Percentiles rank a stretch among this genome's conserved stretches.
phyloP scores from a whole-genome alignment of 108 stramenopile genomes.

The Fragilaria crotonensis region DNA sequence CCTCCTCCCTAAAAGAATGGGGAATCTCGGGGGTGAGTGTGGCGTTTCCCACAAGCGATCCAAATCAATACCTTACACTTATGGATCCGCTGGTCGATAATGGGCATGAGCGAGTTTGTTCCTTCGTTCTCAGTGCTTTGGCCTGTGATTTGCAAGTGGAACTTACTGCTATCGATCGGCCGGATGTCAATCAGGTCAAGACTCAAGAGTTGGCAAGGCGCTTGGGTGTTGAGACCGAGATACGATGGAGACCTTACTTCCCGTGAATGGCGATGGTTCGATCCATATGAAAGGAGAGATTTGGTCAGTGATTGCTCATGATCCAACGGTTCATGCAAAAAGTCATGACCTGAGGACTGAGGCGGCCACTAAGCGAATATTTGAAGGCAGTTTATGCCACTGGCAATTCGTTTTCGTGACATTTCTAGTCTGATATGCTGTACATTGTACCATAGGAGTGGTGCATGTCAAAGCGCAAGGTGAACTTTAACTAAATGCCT shows the following conservation, averaged over 20 bases:
- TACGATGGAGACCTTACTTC: constrained; percentile 50
- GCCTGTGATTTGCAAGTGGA: constrained; percentile 44
- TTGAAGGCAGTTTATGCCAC: no score
- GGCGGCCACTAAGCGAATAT: no score
- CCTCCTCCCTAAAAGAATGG: constrained; percentile 6
- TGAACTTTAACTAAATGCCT: no score
- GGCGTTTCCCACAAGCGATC: constrained; percentile 33
- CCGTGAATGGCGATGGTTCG: no score
- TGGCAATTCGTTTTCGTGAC: no score
- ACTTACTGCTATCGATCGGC: constrained; percentile 58
- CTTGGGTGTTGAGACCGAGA: constrained; percentile 19
- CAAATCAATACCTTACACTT: constrained; percentile 27
- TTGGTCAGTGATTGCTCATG: no score
- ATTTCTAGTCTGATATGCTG: no score
- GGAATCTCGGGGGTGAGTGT: constrained; percentile 31
- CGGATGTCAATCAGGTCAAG: constrained; percentile 41
- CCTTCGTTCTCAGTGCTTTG: constrained; percentile 38
- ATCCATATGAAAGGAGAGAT: no score
- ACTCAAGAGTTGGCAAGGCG: constrained; percentile 26
- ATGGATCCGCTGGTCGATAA: constrained; percentile 30
- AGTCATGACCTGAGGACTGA: no score
- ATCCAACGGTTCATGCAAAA: no score
- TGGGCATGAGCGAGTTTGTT: constrained; percentile 49
- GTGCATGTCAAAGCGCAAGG: no score
- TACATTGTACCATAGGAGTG: no score